Evolutionary conservation across 1,284 basidiomycete genomes (phyloP).

Genomic region (Coriolopsis trogii): DNA sequence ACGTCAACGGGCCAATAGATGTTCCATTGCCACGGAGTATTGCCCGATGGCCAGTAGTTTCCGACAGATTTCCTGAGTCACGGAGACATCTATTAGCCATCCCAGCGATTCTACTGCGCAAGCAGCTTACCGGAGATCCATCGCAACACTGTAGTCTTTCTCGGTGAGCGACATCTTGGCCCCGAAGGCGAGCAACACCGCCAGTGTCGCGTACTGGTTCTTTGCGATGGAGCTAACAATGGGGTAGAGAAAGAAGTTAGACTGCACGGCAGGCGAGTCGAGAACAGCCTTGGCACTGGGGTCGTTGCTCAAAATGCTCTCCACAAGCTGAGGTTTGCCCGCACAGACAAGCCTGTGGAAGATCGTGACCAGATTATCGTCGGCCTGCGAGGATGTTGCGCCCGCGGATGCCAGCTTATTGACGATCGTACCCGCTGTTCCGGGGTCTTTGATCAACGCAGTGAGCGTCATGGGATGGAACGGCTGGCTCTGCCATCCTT

Average conservation of each 20-base stretch:
- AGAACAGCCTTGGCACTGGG: slow-evolving; percentile 49
- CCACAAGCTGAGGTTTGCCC: slow-evolving; percentile 44
- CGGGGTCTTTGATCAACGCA: slow-evolving; percentile 48
- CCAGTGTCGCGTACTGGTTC: slow-evolving; percentile 41
- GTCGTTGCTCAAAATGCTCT: slow-evolving; percentile 50
- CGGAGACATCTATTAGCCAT: background rate
- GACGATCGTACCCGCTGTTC: slow-evolving; percentile 44
- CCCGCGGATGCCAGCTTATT: slow-evolving; percentile 50
- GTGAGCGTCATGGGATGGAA: slow-evolving; percentile 53
- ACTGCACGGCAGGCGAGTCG: slow-evolving; percentile 44
- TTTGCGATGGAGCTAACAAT: slow-evolving; percentile 39
- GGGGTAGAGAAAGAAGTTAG: slow-evolving; percentile 33
- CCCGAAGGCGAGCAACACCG: slow-evolving; percentile 44
- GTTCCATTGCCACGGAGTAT: slow-evolving; percentile 4
- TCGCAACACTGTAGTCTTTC: slow-evolving; percentile 36
- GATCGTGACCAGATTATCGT: slow-evolving; percentile 47
- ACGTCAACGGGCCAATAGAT: slow-evolving; percentile 43
- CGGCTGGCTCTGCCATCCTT: slow-evolving; percentile 26
- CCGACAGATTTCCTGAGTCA: background rate
- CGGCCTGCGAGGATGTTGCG: slow-evolving; percentile 51
- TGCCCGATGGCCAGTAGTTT: background rate
- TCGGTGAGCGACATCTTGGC: slow-evolving; percentile 38
- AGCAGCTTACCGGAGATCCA: slow-evolving; percentile 29
- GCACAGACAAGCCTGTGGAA: slow-evolving; percentile 49
- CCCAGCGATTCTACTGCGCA: too few relatives aligned